Evolutionary conservation across 495 filamentous ascomycete genomes (phyloP).

Genomic region (Hypoxylon crocopeplum): DNA sequence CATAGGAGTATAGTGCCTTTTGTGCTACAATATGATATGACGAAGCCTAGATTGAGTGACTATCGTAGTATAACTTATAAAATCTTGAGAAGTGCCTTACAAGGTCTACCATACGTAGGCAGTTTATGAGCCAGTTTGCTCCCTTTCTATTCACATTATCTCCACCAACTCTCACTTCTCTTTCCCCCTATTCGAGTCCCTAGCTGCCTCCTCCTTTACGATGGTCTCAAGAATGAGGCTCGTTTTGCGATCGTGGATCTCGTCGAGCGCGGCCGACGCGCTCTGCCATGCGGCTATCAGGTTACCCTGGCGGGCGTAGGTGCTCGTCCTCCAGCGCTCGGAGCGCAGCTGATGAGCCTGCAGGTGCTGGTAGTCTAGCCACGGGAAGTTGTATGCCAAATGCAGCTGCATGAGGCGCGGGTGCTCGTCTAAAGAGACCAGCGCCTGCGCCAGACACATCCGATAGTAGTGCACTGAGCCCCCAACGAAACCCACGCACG

Average conservation of each 20-base stretch:
- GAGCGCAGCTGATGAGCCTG: slow-evolving; percentile 7
- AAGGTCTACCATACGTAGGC: no score
- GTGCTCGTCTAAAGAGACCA: slow-evolving; percentile 26
- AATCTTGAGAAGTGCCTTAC: no score
- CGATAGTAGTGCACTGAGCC: slow-evolving; percentile 28
- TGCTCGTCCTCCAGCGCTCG: slow-evolving; percentile 3
- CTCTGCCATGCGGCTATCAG: slow-evolving; percentile 31
- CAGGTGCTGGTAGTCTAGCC: slow-evolving; percentile 27
- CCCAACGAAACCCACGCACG: slow-evolving; percentile 23
- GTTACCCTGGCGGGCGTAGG: slow-evolving; percentile 26
- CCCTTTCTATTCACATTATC: no score
- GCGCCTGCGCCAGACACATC: slow-evolving; percentile 18
- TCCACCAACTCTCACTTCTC: no score
- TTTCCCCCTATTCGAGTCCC: slow-evolving; percentile 3
- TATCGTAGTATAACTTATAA: no score
- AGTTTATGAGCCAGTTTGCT: no score
- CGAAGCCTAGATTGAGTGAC: no score
- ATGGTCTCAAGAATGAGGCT: slow-evolving; percentile 16
- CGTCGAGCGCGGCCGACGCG: slow-evolving; percentile 21
- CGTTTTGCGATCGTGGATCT: slow-evolving; percentile 31
- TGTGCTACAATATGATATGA: no score
- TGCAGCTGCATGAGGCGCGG: slow-evolving; percentile 30
- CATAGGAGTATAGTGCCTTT: no score
- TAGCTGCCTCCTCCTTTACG: slow-evolving; percentile 9
- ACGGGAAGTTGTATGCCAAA: slow-evolving; percentile 30